Evolutionary conservation across 441 rosid genomes (phyloP).

Genomic region (Adansonia madagascariensis): DNA sequence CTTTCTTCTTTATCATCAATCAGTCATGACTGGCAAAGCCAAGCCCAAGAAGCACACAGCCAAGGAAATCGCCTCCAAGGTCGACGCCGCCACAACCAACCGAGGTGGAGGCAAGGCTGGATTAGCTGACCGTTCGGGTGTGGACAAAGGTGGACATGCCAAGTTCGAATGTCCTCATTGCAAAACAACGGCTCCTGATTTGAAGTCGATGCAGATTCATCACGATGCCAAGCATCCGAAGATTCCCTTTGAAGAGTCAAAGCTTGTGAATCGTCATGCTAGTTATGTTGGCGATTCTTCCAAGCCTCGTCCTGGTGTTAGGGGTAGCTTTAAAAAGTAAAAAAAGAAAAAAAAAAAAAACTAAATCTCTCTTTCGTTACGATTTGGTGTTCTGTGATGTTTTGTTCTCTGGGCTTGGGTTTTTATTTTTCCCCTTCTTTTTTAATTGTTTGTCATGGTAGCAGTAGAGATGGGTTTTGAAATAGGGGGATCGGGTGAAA

Average conservation of each 20-base stretch:
- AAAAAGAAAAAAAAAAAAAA: not conserved
- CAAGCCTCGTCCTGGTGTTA: conserved; percentile 59
- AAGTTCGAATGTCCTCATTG: conserved; percentile 95
- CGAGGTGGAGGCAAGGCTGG: conserved; percentile 97
- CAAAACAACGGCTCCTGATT: conserved; percentile 77
- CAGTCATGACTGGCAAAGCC: conserved; percentile 86
- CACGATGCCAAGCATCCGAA: conserved; percentile 92
- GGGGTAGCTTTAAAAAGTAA: conserved; percentile 79
- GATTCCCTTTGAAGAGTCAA: conserved; percentile 75
- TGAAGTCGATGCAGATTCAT: conserved; percentile 96
- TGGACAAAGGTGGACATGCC: conserved; percentile 93
- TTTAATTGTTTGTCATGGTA: conserved; percentile 13
- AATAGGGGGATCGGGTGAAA: not conserved
- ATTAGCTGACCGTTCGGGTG: conserved; percentile 65
- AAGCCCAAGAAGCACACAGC: conserved; percentile 99
- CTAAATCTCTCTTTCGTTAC: not conserved
- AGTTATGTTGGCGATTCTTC: conserved; percentile 17
- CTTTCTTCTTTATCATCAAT: not conserved
- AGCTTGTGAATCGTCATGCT: conserved; percentile 67
- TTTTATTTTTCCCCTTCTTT: not conserved
- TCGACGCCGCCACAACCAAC: conserved; percentile 86
- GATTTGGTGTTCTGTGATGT: conserved; percentile 13
- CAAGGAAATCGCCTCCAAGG: conserved; percentile 79
- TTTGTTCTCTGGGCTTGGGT: not conserved
- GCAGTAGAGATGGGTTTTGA: not conserved